Evolutionary conservation across 768 basidiomycete species (phyloP).

Genomic region (Leccinellum albellum): DNA sequence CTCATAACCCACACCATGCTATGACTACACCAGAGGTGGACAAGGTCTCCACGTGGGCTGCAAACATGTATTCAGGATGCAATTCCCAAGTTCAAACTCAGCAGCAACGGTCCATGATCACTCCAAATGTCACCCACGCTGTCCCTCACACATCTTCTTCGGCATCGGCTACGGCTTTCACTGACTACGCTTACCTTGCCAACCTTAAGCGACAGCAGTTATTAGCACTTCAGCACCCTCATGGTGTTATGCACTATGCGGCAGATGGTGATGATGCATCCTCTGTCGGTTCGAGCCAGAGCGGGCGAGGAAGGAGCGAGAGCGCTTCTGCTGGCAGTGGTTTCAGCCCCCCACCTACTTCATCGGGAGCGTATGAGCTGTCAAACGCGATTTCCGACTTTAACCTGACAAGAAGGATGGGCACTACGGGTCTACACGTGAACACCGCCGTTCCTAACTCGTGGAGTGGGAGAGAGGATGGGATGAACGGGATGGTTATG

Average conservation of each 20-base stretch:
- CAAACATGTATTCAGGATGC: conserved; percentile 29
- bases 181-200: conserved; percentile 24
- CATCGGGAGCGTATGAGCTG: conserved; percentile 36
- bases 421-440: conserved; percentile 22
- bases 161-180: conserved; percentile 7
- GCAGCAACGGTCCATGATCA: conserved; percentile 37
- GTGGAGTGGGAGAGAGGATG: conserved; percentile 29
- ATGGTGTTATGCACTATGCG: conserved; percentile 20
- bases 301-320: conserved; percentile 33
- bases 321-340: conserved; percentile 35
- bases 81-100: conserved; percentile 24
- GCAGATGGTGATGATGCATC: conserved; percentile 38
- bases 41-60: conserved; percentile 30
- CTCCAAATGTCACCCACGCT: conserved; percentile 39
- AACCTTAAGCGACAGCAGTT: conserved; percentile 29
- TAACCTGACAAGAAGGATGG: conserved; percentile 20
- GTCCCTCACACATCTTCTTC: conserved; percentile 21
- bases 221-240: conserved; percentile 33
- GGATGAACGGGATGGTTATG: conserved; percentile 34
- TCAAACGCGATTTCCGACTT: conserved; percentile 28
- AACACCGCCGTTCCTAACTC: conserved; percentile 23
- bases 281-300: conserved; percentile 35
- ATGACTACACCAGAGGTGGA: conserved; percentile 19
- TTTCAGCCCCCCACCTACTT: conserved; percentile 30
- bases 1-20: conserved; percentile 22